Evolutionary conservation across 2,329 filamentous ascomycete genomes (phyloP).

Genomic region (Aspergillus sp.): DNA sequence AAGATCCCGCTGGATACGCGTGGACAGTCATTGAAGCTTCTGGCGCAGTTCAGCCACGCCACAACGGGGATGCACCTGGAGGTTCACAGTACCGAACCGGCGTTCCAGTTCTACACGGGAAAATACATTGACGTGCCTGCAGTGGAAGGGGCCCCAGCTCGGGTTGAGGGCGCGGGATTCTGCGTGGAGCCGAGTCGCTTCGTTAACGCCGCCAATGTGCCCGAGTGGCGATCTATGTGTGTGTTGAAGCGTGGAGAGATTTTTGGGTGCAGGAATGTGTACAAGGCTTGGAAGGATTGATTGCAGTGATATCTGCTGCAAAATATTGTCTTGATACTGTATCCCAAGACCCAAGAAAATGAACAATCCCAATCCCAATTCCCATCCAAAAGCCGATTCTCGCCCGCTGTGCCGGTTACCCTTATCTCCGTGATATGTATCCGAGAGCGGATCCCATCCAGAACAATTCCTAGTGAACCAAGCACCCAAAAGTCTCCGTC

Average conservation of each 20-base stretch:
- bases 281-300: constrained; percentile 74
- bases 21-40: constrained; percentile 56
- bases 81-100: constrained; percentile 85
- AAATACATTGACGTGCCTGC: constrained; percentile 74
- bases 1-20: constrained; percentile 64
- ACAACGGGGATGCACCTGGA: constrained; percentile 74
- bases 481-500: no score
- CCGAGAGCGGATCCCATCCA: no score
- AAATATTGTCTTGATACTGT: no score
- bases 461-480: no score
- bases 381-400: no score
- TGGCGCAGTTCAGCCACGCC: constrained; percentile 70
- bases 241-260: constrained; percentile 77
- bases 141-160: constrained; percentile 54
- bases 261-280: constrained; percentile 77
- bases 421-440: no score
- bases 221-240: constrained; percentile 73
- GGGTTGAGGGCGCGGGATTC: constrained; percentile 69
- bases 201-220: constrained; percentile 80
- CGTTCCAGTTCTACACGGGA: constrained; percentile 96
- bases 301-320: neutral
- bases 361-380: no score
- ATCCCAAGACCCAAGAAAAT: no score
- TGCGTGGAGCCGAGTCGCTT: constrained; percentile 90
- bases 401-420: no score